Evolutionary conservation across 2,329 filamentous ascomycete species (phyloP).

Genomic region (Nothomitra cinnamomea): DNA sequence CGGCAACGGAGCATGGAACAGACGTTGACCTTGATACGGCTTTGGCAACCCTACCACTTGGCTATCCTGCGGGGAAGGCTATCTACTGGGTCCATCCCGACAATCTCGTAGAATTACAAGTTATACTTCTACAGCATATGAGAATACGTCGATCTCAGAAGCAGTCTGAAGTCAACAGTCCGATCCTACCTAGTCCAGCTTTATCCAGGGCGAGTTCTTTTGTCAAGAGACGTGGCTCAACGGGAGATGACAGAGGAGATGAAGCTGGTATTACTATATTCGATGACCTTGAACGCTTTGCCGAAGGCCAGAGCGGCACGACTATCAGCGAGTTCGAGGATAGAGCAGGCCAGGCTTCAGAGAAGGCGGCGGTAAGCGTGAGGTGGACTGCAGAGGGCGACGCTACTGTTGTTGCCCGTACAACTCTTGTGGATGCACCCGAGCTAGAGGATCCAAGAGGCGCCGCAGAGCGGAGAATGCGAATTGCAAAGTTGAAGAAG

Average conservation of each 20-base stretch:
- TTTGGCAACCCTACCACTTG: constrained; percentile 29
- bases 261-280: constrained; percentile 27
- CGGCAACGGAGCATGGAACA: constrained; percentile 22
- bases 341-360: constrained; percentile 9
- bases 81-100: constrained; percentile 38
- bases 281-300: constrained; percentile 30
- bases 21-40: constrained; percentile 32
- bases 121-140: constrained; percentile 32
- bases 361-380: constrained; percentile 14
- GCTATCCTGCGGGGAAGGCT: constrained; percentile 27
- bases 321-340: constrained; percentile 23
- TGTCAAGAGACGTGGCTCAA: not conserved
- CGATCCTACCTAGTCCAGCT: not conserved
- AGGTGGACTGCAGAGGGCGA: constrained; percentile 9
- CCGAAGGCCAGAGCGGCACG: constrained; percentile 26
- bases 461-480: constrained; percentile 11
- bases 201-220: not conserved
- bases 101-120: constrained; percentile 34
- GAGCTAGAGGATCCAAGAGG: not conserved
- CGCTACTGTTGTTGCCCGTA: constrained; percentile 11
- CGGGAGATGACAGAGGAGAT: constrained; percentile 16
- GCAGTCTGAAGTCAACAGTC: constrained; percentile 8
- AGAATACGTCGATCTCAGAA: constrained; percentile 14
- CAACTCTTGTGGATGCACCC: not conserved
- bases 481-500: constrained; percentile 21